Evolutionary conservation across 768 basidiomycete genomes (phyloP), one percentile per base, ranked within the genome.

Genomic region (Lanmaoa rubissima): DNA sequence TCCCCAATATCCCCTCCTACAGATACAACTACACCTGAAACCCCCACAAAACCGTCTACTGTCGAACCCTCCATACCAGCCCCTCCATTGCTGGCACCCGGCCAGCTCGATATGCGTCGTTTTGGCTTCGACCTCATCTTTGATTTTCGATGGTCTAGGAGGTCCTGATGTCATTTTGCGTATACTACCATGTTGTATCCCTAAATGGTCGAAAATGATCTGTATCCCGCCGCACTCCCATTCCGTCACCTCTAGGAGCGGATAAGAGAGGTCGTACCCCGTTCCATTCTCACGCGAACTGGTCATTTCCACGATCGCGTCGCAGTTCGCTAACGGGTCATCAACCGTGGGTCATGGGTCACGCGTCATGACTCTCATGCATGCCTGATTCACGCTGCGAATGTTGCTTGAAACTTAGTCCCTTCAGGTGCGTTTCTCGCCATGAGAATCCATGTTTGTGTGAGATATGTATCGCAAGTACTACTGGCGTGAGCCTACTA

Each of bases 91-190:
- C 57, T 75, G 46, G 60, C 75, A 46, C 75, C 81, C 41, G 72
- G 75, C 61, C 83, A 88, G 66, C 85, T 89, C 63, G 90, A 93
- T 67, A 70, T 94, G 58, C 82, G 85, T 28, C 79, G 80, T 12
- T 84, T 87, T 70, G 91, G 91, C 10, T 74, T 94, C 43, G 84
- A 82, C 42, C 73, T 92, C 55, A 75, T 91, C 39, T 55, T 94
- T 42, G 92, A 94, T 68, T 83, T 92, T 67, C 78, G 85, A 47
- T 91, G 88, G 90, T 78, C 79, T 31, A 63, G 44, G 48, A 58
- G 32, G 36, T 46, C 62, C 17, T 71, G 60, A 64, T 43, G 24
- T 41, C 31, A 19, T 35, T 56, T 52, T 54, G 38, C 54, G 46
- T 60, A 58, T 36, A 53, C 44, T 53, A 61, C 48, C 17, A 14